Base-by-base conservation (phyloP, 2,329 filamentous ascomycete species). In the Nothomitra cinnamomea region DNA sequence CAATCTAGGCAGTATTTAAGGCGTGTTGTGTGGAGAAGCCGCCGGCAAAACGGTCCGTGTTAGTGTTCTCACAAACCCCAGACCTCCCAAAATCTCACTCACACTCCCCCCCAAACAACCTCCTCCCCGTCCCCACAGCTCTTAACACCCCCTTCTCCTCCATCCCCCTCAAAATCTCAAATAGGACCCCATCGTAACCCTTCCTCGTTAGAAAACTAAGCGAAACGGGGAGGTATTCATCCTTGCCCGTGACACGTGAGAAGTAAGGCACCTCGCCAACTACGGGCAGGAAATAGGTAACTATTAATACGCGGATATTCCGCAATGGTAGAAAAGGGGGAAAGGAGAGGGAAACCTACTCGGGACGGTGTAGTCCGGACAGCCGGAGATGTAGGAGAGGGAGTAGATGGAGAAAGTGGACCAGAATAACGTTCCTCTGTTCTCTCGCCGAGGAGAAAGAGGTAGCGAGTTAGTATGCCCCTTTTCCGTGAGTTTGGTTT, bases 111-210 rank as follows among this genome's bases (percentile, higher is more conserved):
- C 28, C 28, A 32, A 5, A 32, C 28, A 32, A 32, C 28, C 28
- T 32, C 28, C 28, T 32, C 28, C 65, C 64, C 1, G 60, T 59
- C 24, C 53, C 56, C 2, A 62, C 60, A 10, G 59, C 49, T 17
- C 55, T 58, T 25, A 66, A 28, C 22, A 65, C 60, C 0, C 63
- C 63, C n/a, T 55, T 54, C 13, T 58, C 54, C 10, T 58, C 58
- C 24, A 65, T 43, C 6, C 60, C 61, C n/a, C 59, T 49, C 4
- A 65, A 58, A 36, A 66, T 54, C 28, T 59, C 58, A 13, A 61
- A 63, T 52, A 66, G 58, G 55, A 66, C 60, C 15, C 62, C 53
- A 55, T 67, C 66, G 52, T 63, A 65, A 1, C 65, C 64, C 4
- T 60, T 63, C 2, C 60, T 58, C 21, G 61, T 61, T 1, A 64